Evolutionary conservation across 495 filamentous ascomycete species (phyloP).

Genomic region (Talaromyces wortmannii): DNA sequence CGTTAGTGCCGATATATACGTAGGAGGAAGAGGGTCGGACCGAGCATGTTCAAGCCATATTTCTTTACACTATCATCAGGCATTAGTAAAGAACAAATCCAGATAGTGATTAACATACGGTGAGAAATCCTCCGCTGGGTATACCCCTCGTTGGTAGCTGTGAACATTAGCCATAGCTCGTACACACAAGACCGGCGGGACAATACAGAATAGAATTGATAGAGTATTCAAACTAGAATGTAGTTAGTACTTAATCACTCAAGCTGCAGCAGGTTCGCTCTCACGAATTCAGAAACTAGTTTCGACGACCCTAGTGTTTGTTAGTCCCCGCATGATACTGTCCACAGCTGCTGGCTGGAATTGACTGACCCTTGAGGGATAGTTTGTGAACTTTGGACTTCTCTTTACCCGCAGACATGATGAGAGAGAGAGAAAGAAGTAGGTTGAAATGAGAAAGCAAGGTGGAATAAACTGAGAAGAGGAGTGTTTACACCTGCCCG

Average conservation of each 20-base stretch:
- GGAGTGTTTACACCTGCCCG: neutral
- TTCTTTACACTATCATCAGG: constrained; percentile 70
- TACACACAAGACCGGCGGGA: neutral
- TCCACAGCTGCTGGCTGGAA: neutral
- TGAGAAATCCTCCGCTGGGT: constrained; percentile 96
- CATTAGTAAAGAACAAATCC: neutral
- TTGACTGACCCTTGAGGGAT: constrained; percentile 70
- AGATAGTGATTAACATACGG: constrained; percentile 50
- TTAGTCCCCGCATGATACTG: neutral
- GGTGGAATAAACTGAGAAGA: neutral
- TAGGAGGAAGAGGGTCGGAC: constrained; percentile 27
- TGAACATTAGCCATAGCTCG: neutral
- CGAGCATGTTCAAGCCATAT: constrained; percentile 98
- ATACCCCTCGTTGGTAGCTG: constrained; percentile 92
- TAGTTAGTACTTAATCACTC: neutral
- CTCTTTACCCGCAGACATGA: constrained; percentile 57
- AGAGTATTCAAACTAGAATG: constrained; percentile 82
- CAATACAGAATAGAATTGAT: constrained; percentile 85
- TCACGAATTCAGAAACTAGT: constrained; percentile 88
- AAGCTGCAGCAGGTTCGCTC: constrained; percentile 16
- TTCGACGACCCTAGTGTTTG: constrained; percentile 63
- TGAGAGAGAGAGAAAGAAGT: neutral
- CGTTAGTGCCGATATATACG: constrained; percentile 2
- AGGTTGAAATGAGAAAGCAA: neutral
- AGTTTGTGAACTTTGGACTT: constrained; percentile 93